Evolutionary conservation across 2,329 filamentous ascomycete genomes (phyloP), one percentile per base, ranked within the genome.

Genomic region (Talaromyces sp.): DNA sequence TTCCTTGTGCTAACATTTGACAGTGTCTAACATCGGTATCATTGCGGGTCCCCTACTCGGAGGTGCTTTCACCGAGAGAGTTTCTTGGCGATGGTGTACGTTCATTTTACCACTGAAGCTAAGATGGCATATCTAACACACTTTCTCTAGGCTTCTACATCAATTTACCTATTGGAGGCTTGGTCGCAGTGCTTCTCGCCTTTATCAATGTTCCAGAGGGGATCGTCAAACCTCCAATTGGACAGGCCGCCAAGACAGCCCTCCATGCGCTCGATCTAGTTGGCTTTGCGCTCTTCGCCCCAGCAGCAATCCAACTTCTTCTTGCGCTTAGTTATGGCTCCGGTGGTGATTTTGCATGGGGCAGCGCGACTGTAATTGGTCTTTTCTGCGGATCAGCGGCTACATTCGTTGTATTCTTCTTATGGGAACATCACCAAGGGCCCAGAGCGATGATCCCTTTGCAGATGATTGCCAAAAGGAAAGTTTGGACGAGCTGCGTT

Each of bases 261-360:
- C 49, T 29, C 10, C 49, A 49, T 22, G 56, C 57, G 14, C 55
- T 65, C 17, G 63, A 65, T 42, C 52, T 65, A 4, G 16, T 59
- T 4, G 63, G 63, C 8, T 65, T 65, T 33, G 40, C 40, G 8
- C 51, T 65, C 1, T 64, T 65, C 17, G 55, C 60, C 43, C 72
- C 68, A 0, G 70, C 69, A 2, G 66, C 75, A 1, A 64, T 76
- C 24, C 74, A 71, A 56, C 71, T 79, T 19, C 64, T 81, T 2
- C 67, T 81, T 0, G 77, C 77, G 0, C 65, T 82, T 5, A 74
- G 81, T 50, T 80, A 75, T 62, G 78, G 77, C 4, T 70, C 73
- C 16, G 62, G 65, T 1, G 62, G 65, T 2, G 58, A 66, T 3
- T 69, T 72, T 27, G 41, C 67, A 2, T 78, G 76, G 76, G 64